Evolutionary conservation across 2,329 filamentous ascomycete genomes (phyloP), one percentile per base, ranked within the genome.

Genomic region (Clarireedia hainanense): DNA sequence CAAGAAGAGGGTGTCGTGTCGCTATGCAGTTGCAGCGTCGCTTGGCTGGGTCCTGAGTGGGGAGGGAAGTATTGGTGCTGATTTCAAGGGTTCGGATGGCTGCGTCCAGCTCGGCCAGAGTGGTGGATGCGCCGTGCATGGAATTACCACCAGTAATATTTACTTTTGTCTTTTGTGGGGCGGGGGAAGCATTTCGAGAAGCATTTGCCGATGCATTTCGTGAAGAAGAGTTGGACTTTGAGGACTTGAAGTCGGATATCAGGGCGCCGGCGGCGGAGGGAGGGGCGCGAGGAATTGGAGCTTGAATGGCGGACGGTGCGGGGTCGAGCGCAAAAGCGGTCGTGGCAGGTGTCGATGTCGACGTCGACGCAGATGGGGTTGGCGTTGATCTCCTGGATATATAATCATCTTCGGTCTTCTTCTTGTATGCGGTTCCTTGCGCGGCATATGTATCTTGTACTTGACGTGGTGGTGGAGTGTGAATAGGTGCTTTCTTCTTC

Each of bases 21-120:
- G 89, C 94, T 66, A 95, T 90, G 70, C 94, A 99, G 64, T 88
- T 88, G 71, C 94, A 99, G 55, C 83, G 84, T 6, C 87, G 80
- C 50, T 83, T 77, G 9, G 75, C 73, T 26, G 73, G 72, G 24
- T 83, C 75, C 58, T 79, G 77, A 12, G 9, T 26, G 1, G 52
- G 39, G 76, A 91, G 72, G 0, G 84, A 81, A 0, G 91, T 90
- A 67, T 96, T 96, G 2, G 91, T 96, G 52, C 88, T 88, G n/a
- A 96, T 80, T 69, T 99, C 94, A 6, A 99, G 80, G 2, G 86
- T 80, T 24, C 91, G 85, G 62, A 99, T 97, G 4, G 92, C 91
- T 1, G 90, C 85, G 62, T 88, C 84, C 1, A 88, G 73, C 64
- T 87, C 84, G 15, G 81, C 81, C 17, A 94, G 75, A 1, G 85